These are phyloP conservation scores for Mimosa bimucronata DNA, from an alignment of 306 rosid species.

Conservation along the genomic window DNA sequence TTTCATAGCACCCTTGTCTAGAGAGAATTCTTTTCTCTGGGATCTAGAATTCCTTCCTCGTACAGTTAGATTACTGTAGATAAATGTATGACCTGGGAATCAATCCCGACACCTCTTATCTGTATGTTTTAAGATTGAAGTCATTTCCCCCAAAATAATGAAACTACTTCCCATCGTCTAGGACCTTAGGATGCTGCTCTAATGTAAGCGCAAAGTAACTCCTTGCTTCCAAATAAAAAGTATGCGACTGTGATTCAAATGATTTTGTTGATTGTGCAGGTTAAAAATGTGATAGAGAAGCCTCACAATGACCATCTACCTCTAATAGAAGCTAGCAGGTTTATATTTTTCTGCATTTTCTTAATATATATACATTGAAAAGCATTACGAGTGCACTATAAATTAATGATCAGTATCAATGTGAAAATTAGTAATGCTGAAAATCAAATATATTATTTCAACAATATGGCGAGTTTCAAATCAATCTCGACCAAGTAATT, in stretches of 20 bases:
- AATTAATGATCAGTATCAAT: background rate
- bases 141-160: background rate
- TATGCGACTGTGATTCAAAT: conserved; percentile 12
- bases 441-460: background rate
- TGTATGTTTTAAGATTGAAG: background rate
- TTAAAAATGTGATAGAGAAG: conserved; percentile 95
- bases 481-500: background rate
- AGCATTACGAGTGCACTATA: background rate
- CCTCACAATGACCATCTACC: conserved; percentile 95
- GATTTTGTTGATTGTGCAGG: conserved; percentile 65
- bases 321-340: conserved; percentile 98
- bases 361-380: conserved; percentile 11
- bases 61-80: background rate
- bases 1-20: background rate
- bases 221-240: background rate
- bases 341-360: conserved; percentile 34
- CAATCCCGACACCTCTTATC: background rate
- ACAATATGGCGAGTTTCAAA: background rate
- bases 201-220: background rate
- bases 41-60: background rate
- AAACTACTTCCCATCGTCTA: background rate
- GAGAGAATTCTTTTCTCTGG: conserved; percentile 4
- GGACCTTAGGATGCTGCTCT: background rate
- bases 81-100: background rate
- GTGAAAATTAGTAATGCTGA: background rate